Evolutionary conservation across 768 basidiomycete genomes (phyloP).

Genomic region (Pholiota molesta): DNA sequence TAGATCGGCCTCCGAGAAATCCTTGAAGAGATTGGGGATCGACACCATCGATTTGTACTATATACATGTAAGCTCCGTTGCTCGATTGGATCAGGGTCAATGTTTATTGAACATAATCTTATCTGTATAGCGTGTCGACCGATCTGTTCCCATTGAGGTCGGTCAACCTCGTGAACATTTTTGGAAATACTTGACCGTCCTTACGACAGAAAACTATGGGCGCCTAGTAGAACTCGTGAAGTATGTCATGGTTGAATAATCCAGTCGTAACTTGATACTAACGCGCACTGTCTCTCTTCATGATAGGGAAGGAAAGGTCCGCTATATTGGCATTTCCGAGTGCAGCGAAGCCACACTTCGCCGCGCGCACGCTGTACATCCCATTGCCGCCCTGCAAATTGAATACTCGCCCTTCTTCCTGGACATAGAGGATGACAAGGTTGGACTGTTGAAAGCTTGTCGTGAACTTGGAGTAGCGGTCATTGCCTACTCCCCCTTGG

Average conservation of each 20-base stretch:
- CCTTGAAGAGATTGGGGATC: constrained; percentile 44
- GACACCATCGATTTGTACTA: constrained; percentile 49
- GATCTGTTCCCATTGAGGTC: constrained; percentile 48
- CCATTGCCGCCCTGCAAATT: constrained; percentile 51
- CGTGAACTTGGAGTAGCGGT: constrained; percentile 51
- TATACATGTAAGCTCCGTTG: constrained; percentile 35
- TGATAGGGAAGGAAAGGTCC: constrained; percentile 43
- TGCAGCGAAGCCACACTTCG: constrained; percentile 47
- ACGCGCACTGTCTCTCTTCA: background rate
- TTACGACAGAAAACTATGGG: constrained; percentile 41
- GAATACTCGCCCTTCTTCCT: constrained; percentile 56
- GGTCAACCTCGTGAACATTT: background rate
- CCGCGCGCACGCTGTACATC: constrained; percentile 53
- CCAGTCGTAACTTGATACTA: background rate
- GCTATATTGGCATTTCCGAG: constrained; percentile 57
- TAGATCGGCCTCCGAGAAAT: constrained; percentile 36
- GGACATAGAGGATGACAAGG: constrained; percentile 47
- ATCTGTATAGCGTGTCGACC: constrained; percentile 35
- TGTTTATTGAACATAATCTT: background rate
- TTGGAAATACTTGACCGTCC: background rate
- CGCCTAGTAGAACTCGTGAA: constrained; percentile 56
- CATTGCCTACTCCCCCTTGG: constrained; percentile 55
- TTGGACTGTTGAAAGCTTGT: constrained; percentile 43
- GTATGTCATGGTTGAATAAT: constrained; percentile 29
- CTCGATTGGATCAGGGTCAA: background rate